phyloP scores from a whole-genome alignment of 768 basidiomycete genomes.

The Russula brevipes region DNA sequence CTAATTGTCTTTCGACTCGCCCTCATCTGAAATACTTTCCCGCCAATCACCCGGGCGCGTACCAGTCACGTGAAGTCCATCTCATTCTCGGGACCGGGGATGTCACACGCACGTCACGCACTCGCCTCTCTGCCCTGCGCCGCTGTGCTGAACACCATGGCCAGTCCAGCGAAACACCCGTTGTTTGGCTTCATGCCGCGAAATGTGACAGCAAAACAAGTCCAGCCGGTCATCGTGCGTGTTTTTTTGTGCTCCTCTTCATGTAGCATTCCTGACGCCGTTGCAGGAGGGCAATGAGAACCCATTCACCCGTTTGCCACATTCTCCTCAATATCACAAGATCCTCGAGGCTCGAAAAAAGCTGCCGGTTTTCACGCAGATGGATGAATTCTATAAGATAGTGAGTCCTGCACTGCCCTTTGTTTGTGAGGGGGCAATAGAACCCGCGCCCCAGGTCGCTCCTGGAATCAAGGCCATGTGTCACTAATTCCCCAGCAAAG shows the following conservation, averaged over 20 bases:
- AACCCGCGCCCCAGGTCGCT: conserved; percentile 28
- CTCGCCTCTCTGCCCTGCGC: background rate
- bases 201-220: conserved; percentile 38
- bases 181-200: conserved; percentile 44
- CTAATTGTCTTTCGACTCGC: conserved; percentile 19
- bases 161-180: conserved; percentile 29
- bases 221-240: conserved; percentile 40
- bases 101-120: background rate
- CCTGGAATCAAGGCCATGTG: conserved; percentile 24
- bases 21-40: background rate
- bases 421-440: conserved; percentile 30
- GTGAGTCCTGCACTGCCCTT: conserved; percentile 43
- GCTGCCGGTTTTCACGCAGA: conserved; percentile 86
- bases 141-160: background rate
- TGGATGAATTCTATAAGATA: conserved; percentile 88
- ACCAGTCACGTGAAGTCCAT: conserved; percentile 2
- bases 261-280: background rate
- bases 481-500: conserved; percentile 38
- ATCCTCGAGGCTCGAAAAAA: conserved; percentile 82
- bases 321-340: conserved; percentile 75
- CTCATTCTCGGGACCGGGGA: too few relatives aligned
- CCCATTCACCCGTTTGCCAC: conserved; percentile 81
- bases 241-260: background rate
- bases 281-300: conserved; percentile 72
- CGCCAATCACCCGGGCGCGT: conserved; percentile 16